Conservation (phyloP, 2,329 filamentous ascomycete species). For the Colletotrichum endophyticum region DNA sequence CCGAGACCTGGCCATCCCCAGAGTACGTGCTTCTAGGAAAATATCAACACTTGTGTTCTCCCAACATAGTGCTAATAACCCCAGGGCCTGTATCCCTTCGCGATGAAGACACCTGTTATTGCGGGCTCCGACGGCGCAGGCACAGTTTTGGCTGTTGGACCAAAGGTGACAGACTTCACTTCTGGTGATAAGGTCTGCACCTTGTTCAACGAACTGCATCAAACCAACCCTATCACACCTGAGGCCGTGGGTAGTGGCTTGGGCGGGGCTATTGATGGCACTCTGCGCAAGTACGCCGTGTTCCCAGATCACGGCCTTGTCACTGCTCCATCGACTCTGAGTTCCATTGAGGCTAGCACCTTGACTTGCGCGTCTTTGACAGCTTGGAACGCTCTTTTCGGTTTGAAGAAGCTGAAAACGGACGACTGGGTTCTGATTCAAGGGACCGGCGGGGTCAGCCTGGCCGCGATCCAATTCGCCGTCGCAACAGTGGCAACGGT, state of each 20-base stretch:
- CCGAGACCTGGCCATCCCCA: background rate
- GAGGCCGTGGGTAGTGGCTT: background rate
- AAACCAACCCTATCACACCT: background rate
- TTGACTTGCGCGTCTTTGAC: background rate
- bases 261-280: background rate
- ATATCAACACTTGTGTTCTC: no score
- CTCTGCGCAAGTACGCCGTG: background rate
- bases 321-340: background rate
- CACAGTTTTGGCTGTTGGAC: background rate
- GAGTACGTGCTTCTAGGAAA: background rate
- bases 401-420: conserved; percentile 38
- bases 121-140: background rate
- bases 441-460: conserved; percentile 56
- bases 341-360: background rate
- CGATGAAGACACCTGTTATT: background rate
- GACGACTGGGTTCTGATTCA: conserved; percentile 54
- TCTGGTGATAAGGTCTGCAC: background rate
- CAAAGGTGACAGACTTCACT: background rate
- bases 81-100: background rate
- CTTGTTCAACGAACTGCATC: background rate
- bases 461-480: conserved; percentile 49
- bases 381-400: conserved; percentile 22
- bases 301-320: background rate
- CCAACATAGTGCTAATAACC: background rate
- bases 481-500: conserved; percentile 57